Conservation (phyloP, 441 rosid genomes). For the Croton laevigatus region DNA sequence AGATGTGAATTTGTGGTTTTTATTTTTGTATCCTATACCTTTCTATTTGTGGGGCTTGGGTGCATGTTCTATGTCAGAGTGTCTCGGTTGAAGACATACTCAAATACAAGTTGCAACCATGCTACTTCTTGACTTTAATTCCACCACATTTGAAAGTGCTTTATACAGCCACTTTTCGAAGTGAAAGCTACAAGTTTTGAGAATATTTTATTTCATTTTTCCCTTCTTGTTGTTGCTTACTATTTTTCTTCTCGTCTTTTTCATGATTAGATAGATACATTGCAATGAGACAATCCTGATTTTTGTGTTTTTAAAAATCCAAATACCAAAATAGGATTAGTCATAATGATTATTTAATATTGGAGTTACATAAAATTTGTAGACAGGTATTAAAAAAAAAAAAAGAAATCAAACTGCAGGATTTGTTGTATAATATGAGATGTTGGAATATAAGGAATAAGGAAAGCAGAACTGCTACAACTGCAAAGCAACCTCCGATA, state of each 20-base stretch:
- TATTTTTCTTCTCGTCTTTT: slow-evolving; percentile 1
- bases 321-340: no score
- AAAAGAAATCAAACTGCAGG: slow-evolving; percentile 72
- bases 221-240: neutral
- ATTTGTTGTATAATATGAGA: slow-evolving; percentile 80
- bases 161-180: neutral
- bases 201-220: neutral
- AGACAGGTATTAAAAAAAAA: neutral
- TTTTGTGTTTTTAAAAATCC: slow-evolving; percentile 9
- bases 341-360: no score
- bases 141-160: no score
- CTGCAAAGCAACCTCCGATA: slow-evolving; percentile 63
- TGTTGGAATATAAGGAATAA: slow-evolving; percentile 54
- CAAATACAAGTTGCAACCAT: neutral
- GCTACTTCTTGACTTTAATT: neutral
- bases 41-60: neutral
- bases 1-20: neutral
- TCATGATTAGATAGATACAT: slow-evolving; percentile 1
- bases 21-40: neutral
- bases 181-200: neutral
- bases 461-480: slow-evolving; percentile 55
- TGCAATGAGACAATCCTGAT: neutral
- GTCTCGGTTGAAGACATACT: neutral
- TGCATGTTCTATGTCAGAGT: neutral
- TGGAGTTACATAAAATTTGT: no score